These are phyloP conservation scores for Fraxinus latifolia DNA, from an alignment of 305 asterid species.

Conservation along the genomic window DNA sequence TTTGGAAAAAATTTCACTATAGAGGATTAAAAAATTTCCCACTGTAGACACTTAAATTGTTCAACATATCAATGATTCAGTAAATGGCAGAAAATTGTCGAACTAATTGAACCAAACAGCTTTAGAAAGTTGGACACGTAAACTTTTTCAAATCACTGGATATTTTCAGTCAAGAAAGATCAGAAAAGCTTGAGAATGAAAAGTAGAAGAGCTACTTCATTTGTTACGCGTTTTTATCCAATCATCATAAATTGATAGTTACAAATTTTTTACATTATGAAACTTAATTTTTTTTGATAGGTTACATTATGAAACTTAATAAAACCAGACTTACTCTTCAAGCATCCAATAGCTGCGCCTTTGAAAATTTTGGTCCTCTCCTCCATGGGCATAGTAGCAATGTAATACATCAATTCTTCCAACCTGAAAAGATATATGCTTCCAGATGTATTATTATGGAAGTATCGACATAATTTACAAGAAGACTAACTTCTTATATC, in stretches of 20 bases:
- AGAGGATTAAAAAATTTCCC: too few species aligned
- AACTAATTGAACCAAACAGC: too few species aligned
- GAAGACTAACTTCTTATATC: conserved; percentile 11
- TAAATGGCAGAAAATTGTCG: too few species aligned
- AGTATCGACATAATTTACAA: conserved; percentile 17
- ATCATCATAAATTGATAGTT: not conserved
- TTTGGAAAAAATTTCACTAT: not conserved
- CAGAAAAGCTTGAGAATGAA: not conserved
- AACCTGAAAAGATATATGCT: conserved; percentile 47
- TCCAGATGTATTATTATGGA: conserved; percentile 23
- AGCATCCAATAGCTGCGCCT: conserved; percentile 99
- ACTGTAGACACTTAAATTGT: too few species aligned
- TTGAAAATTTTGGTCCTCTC: conserved; percentile 80
- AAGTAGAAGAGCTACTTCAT: not conserved
- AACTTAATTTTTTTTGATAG: too few species aligned
- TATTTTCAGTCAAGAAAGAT: not conserved
- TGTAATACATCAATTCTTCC: conserved; percentile 91
- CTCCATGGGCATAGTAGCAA: conserved; percentile 99
- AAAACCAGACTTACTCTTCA: too few species aligned
- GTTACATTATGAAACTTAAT: conserved; percentile 4
- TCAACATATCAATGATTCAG: too few species aligned
- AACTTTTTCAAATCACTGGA: not conserved
- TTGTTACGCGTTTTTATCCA: not conserved
- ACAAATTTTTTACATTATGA: not conserved
- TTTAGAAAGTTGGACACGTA: too few species aligned